Conservation (phyloP, 192 early-diverging fungal species). For the Borealophlyctis nickersoniae region DNA sequence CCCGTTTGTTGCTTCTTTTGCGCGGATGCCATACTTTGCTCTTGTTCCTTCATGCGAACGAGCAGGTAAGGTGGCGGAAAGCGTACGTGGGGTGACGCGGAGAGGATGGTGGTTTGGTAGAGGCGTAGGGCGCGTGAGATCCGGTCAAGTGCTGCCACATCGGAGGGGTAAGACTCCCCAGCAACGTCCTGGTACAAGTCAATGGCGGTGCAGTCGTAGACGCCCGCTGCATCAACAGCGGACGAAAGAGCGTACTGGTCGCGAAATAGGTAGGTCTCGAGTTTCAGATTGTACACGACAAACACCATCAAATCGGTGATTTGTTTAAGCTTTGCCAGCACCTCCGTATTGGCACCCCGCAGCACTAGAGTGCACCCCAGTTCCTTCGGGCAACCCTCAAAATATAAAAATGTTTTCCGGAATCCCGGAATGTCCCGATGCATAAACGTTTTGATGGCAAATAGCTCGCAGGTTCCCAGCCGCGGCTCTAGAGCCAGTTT, state of each 20-base stretch:
- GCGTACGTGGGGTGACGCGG: conserved; percentile 81
- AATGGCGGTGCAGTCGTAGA: background rate
- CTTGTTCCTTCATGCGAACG: conserved; percentile 35
- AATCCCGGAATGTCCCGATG: conserved; percentile 75
- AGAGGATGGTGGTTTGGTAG: conserved; percentile 73
- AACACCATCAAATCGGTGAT: conserved; percentile 80
- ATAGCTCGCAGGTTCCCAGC: conserved; percentile 72
- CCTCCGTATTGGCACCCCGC: conserved; percentile 71
- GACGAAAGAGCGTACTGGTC: conserved; percentile 63
- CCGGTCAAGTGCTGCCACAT: background rate
- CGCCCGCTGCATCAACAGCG: background rate
- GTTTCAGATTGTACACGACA: conserved; percentile 81
- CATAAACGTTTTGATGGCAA: conserved; percentile 78
- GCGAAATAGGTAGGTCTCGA: conserved; percentile 76
- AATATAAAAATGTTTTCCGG: conserved; percentile 82
- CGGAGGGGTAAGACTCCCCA: background rate
- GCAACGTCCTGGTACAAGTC: background rate
- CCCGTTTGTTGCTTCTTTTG: conserved; percentile 19
- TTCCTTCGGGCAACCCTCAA: conserved; percentile 78
- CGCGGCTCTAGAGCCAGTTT: conserved; percentile 68
- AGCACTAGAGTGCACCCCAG: conserved; percentile 85
- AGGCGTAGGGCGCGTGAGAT: conserved; percentile 42
- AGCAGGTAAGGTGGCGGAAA: conserved; percentile 86
- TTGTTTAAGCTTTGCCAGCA: conserved; percentile 73
- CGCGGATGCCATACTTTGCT: conserved; percentile 7